Evolutionary conservation across 1,139 yeast species (phyloP).

Genomic region (Tardiomyces digboiensis): DNA sequence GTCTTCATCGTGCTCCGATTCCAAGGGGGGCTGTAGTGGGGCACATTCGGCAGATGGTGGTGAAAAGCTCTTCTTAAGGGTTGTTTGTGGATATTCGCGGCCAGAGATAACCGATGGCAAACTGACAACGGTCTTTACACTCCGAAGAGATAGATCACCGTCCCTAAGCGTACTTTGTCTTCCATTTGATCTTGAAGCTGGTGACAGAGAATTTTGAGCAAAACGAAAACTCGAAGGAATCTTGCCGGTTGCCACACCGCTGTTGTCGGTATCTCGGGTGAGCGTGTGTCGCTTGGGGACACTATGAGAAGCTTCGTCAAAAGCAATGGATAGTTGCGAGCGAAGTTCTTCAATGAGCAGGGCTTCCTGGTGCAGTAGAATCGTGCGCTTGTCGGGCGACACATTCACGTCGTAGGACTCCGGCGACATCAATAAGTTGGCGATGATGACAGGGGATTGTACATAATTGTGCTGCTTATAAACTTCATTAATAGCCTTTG

Average conservation of each 20-base stretch:
- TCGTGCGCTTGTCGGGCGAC: conserved; percentile 79
- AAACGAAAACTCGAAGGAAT: not conserved
- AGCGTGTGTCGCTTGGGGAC: conserved; percentile 17
- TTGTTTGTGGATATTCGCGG: not conserved
- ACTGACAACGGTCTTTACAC: not conserved
- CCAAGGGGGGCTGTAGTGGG: no score
- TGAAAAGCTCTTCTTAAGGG: no score
- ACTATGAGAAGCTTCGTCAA: conserved; percentile 18
- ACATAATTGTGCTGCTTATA: conserved; percentile 62
- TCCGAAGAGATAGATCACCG: no score
- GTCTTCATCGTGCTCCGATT: no score
- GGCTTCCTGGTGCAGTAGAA: conserved; percentile 60
- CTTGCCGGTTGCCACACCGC: no score
- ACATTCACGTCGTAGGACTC: conserved; percentile 67
- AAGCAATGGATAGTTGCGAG: conserved; percentile 14
- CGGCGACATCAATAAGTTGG: conserved; percentile 48
- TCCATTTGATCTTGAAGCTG: no score
- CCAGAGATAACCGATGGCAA: not conserved
- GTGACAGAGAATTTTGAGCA: not conserved
- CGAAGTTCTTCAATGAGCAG: conserved; percentile 41
- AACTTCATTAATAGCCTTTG: conserved; percentile 58
- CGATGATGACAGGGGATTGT: conserved; percentile 65
- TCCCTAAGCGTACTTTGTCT: no score
- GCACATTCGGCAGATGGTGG: no score
- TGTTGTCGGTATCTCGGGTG: not conserved